Base-by-base conservation (phyloP, 2,329 filamentous ascomycete genomes). In the Clarireedia sp. region DNA sequence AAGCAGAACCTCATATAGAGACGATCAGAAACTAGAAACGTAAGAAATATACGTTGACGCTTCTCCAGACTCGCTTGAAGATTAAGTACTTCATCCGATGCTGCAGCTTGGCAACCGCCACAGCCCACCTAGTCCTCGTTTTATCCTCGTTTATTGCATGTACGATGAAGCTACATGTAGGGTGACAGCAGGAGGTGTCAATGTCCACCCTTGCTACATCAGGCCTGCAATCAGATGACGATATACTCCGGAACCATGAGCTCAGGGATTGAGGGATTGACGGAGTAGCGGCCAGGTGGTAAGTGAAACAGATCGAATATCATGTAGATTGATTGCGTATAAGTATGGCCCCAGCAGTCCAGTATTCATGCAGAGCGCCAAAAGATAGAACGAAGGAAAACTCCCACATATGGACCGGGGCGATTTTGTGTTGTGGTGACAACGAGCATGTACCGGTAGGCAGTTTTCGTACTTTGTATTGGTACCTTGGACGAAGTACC, bases 41-140 rank as follows among this genome's bases (percentile, higher is more conserved):
- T 50, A 41, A 48, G 44, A 14, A 26, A 44, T 38, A 21, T 50
- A 54, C 37, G 6, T 50, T 54, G 14, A 19, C 43, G 24, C 41
- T 49, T 55, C 38, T 44, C 52, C 46, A 55, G 52, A 48, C 37
- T 55, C 29, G 43, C 19, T 46, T 46, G 43, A 26, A 46, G 19
- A 46, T 46, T 45, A 55, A 8, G n/a, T 43, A 50, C 50, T 43
- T 55, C 52, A 55, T 55, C 36, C 52, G 52, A 55, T 55, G 29
- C 52, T 55, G 52, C 46, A 50, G 17, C 46, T 50, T 50, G 45
- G 52, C 52, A 43, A 49, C 52, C 41, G 46, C 52, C 52, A 54
- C 26, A 36, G 52, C 38, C 46, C 52, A 47, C 52, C 50, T 55
- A 47, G 46, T 55, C 46, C 52, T 55, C 46, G 38, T 50, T 50